Conservation (phyloP, 192 early-diverging fungal genomes). For the Backusella mclennaniae region DNA sequence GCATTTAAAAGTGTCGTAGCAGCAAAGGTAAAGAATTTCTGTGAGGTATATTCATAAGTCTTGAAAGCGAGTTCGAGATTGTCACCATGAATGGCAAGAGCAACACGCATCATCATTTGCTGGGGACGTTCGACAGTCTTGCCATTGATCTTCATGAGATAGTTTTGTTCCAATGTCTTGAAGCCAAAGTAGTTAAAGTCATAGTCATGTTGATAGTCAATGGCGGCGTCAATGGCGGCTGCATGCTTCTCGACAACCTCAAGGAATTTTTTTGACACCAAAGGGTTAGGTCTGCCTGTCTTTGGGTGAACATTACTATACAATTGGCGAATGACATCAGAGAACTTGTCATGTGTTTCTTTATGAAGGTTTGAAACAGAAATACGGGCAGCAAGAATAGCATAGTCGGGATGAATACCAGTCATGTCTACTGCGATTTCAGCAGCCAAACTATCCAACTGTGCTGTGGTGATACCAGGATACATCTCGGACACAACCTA, state of each 20-base stretch:
- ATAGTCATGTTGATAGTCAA: constrained; percentile 94
- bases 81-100: constrained; percentile 91
- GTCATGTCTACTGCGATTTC: constrained; percentile 89
- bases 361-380: constrained; percentile 94
- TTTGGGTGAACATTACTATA: constrained; percentile 87
- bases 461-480: constrained; percentile 96
- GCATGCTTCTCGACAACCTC: constrained; percentile 62
- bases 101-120: constrained; percentile 97
- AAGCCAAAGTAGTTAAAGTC: constrained; percentile 98
- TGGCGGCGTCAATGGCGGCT: constrained; percentile 81
- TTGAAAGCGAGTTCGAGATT: constrained; percentile 88
- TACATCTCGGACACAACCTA: constrained; percentile 92
- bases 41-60: constrained; percentile 89
- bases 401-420: constrained; percentile 94
- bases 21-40: constrained; percentile 95
- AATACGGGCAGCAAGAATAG: constrained; percentile 93
- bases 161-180: constrained; percentile 95
- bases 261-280: constrained; percentile 78
- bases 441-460: constrained; percentile 95
- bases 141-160: constrained; percentile 82
- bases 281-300: constrained; percentile 74
- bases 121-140: constrained; percentile 89
- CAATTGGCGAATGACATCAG: constrained; percentile 76
- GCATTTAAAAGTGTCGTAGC: constrained; percentile 97
- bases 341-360: constrained; percentile 78